A percentile compares a stretch with the other conserved stretches of the same genome.
These are phyloP conservation scores for Passiflora organensis DNA, from an alignment of 345 rosid species.

Conservation along the genomic window DNA sequence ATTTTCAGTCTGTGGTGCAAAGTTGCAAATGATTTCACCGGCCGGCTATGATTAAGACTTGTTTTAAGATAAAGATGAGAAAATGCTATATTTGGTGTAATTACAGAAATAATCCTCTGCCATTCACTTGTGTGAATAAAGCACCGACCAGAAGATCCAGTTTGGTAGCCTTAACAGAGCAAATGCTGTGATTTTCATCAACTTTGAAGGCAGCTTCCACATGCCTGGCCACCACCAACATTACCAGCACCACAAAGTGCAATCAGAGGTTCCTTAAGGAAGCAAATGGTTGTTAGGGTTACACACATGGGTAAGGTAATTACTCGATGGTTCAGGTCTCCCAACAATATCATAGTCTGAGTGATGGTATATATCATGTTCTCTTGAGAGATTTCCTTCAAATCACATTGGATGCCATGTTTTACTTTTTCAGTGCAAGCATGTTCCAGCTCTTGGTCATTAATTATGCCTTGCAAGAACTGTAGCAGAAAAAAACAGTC, in stretches of 20 bases:
- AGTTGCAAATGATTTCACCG: too few species aligned
- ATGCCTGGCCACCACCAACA: conserved; percentile 21
- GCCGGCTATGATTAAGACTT: conserved; percentile 14
- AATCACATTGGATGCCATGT: conserved; percentile 23
- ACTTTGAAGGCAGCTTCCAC: conserved; percentile 7
- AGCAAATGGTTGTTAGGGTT: conserved; percentile 21
- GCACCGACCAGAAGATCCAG: conserved; percentile 30
- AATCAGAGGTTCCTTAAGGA: conserved; percentile 28
- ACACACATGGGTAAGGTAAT: neutral
- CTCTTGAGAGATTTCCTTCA: neutral
- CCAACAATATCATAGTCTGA: conserved; percentile 29
- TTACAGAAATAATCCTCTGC: conserved; percentile 11
- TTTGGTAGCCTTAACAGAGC: conserved; percentile 27
- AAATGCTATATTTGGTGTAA: too few species aligned
- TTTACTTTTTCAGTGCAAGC: conserved; percentile 32
- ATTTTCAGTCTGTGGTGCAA: too few species aligned
- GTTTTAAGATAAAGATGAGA: neutral
- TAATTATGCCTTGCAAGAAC: conserved; percentile 36
- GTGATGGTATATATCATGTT: conserved; percentile 21
- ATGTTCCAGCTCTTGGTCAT: conserved; percentile 43
- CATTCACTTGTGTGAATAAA: conserved; percentile 5
- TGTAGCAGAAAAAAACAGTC: conserved; percentile 15
- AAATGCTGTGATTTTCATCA: neutral
- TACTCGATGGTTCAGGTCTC: conserved; percentile 25
- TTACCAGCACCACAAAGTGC: neutral